These are phyloP conservation scores for Nicotiana undulata DNA, from an alignment of 257 asterid species.

Conservation along the genomic window DNA sequence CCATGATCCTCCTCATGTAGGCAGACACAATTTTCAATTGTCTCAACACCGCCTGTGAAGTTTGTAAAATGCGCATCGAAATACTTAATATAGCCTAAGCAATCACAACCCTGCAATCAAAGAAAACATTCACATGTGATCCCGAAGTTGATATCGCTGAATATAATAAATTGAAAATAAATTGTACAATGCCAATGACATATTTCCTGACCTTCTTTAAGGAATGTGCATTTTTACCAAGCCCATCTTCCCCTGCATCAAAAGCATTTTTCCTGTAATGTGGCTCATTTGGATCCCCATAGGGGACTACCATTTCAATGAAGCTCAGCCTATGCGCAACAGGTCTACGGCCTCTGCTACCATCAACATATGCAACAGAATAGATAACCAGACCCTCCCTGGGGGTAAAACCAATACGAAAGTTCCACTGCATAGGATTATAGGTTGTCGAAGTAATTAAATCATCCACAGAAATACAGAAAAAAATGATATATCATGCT, in stretches of 20 bases:
- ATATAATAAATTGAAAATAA: neutral
- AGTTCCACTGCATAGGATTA: conserved; percentile 21
- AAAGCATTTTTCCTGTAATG: conserved; percentile 28
- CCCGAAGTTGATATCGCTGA: neutral
- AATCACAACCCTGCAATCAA: conserved; percentile 26
- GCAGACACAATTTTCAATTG: conserved; percentile 28
- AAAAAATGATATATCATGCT: neutral
- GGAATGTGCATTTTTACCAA: conserved; percentile 27
- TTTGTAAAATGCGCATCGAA: conserved; percentile 26
- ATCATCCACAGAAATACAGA: neutral
- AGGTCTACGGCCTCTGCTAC: conserved; percentile 28
- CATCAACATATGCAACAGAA: conserved; percentile 28
- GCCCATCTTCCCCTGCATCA: conserved; percentile 32
- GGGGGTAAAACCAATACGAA: conserved; percentile 27
- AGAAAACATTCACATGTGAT: neutral
- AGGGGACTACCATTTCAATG: conserved; percentile 38
- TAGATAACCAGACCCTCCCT: conserved; percentile 25
- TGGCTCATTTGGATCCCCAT: conserved; percentile 30
- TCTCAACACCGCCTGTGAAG: conserved; percentile 26
- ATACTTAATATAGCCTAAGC: conserved; percentile 24
- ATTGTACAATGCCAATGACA: neutral
- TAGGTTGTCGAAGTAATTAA: neutral
- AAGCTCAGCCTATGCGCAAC: conserved; percentile 29
- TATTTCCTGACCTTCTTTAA: conserved; percentile 17
- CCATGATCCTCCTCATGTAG: conserved; percentile 32